Percentiles rank a stretch among this genome's conserved stretches.
These are phyloP conservation scores for Pulicaria dysenterica DNA, from an alignment of 129 eudicot species.

Conservation along the genomic window DNA sequence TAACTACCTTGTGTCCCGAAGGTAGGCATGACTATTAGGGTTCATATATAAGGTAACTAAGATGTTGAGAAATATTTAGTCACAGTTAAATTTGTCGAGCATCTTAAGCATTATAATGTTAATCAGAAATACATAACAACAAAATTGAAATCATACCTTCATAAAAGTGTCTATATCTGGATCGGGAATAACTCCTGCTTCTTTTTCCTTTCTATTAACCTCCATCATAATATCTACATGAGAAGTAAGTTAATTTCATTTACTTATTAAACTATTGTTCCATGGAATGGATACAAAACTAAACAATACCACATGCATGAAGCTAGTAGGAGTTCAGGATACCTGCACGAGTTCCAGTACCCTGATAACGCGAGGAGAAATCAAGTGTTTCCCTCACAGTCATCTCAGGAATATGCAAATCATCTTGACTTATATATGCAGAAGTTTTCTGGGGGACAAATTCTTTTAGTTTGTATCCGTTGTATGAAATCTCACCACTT, in stretches of 20 bases:
- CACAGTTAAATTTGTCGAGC: background rate
- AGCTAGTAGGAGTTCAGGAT: slow-evolving; percentile 16
- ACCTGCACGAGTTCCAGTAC: slow-evolving; percentile 55
- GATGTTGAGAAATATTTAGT: background rate
- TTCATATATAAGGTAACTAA: background rate
- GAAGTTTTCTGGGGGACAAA: slow-evolving; percentile 52
- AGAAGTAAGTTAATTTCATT: background rate
- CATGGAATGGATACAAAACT: background rate
- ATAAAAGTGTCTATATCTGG: slow-evolving; percentile 58
- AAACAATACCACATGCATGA: background rate
- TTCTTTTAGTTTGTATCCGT: slow-evolving; percentile 47
- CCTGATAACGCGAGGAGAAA: slow-evolving; percentile 54
- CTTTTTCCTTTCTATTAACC: slow-evolving; percentile 54
- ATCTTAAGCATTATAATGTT: background rate
- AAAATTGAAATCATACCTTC: slow-evolving; percentile 41
- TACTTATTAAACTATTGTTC: slow-evolving; percentile 3
- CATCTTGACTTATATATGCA: slow-evolving; percentile 51
- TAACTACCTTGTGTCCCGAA: background rate
- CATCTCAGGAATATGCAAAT: slow-evolving; percentile 51
- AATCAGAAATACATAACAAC: background rate
- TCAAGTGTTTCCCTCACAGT: slow-evolving; percentile 61
- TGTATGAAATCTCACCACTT: slow-evolving; percentile 50
- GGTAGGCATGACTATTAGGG: slow-evolving; percentile 7
- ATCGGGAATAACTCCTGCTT: slow-evolving; percentile 51
- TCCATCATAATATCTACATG: slow-evolving; percentile 45